Evolutionary conservation across 495 filamentous ascomycete species (phyloP).

Genomic region (Tuber indicum): DNA sequence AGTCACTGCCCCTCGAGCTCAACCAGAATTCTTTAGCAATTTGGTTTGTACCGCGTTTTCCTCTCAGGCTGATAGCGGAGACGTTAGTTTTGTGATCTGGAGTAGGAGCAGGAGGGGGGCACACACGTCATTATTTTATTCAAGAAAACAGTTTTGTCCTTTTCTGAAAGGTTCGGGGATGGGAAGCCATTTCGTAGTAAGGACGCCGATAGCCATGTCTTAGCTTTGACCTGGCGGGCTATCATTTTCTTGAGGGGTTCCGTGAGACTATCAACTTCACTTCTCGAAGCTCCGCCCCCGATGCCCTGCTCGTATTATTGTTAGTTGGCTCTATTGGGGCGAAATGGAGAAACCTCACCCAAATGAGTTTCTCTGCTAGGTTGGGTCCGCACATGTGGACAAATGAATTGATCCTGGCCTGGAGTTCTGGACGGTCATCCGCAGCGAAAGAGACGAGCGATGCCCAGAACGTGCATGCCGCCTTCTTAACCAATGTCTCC

Average conservation of each 20-base stretch:
- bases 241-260: conserved; percentile 74
- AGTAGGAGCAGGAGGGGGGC: conserved; percentile 31
- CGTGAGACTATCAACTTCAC: conserved; percentile 67
- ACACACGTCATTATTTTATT: conserved; percentile 54
- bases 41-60: conserved; percentile 37
- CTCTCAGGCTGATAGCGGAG: conserved; percentile 44
- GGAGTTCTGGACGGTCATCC: conserved; percentile 19
- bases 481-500: conserved; percentile 73
- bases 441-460: conserved; percentile 43
- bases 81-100: conserved; percentile 43
- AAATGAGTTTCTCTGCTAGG: conserved; percentile 39
- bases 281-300: conserved; percentile 69
- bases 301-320: conserved; percentile 45
- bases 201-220: conserved; percentile 57
- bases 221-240: conserved; percentile 55
- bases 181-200: conserved; percentile 53
- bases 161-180: conserved; percentile 54
- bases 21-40: conserved; percentile 41
- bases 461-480: conserved; percentile 78
- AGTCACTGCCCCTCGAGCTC: conserved; percentile 40
- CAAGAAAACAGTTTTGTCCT: conserved; percentile 58
- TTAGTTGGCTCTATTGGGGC: conserved; percentile 48
- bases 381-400: conserved; percentile 30
- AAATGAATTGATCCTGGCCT: conserved; percentile 29
- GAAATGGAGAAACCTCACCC: conserved; percentile 57